Percentiles rank a stretch among this genome's conserved stretches.
Conservation (phyloP, 257 asterid species). For the Solanum chmielewskii region DNA sequence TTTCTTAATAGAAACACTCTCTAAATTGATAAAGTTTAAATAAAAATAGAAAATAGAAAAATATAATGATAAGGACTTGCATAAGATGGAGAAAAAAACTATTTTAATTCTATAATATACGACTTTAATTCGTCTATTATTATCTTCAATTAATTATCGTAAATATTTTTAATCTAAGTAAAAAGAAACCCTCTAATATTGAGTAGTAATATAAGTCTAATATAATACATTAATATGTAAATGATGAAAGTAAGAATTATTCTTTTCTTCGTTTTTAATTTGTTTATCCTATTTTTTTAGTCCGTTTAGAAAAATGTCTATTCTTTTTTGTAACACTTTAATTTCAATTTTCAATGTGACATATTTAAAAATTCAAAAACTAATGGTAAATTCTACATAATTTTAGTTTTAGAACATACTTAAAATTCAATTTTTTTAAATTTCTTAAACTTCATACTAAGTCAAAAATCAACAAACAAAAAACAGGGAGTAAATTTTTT, state of each 20-base stretch:
- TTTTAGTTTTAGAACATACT: background rate
- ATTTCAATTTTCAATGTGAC: background rate
- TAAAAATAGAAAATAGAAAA: too few species aligned
- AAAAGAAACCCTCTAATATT: background rate
- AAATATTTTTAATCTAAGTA: background rate
- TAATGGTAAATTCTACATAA: too few species aligned
- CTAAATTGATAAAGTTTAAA: too few species aligned
- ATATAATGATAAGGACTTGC: background rate
- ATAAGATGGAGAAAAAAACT: background rate
- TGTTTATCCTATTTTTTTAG: background rate
- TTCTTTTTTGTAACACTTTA: background rate
- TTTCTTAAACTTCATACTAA: background rate
- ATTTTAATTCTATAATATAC: background rate
- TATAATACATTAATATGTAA: background rate
- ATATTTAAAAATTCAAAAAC: too few species aligned
- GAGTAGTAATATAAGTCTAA: background rate
- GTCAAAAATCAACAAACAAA: background rate
- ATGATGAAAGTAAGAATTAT: background rate
- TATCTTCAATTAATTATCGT: background rate
- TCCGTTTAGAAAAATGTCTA: accelerated
- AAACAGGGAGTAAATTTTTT: background rate
- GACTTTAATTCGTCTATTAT: background rate
- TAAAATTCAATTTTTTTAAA: background rate
- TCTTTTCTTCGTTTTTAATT: background rate
- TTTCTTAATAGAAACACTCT: background rate